Percentiles rank a stretch among this genome's conserved stretches.
phyloP scores from a whole-genome alignment of 1,139 yeast genomes.

The Ashbya aceris region DNA sequence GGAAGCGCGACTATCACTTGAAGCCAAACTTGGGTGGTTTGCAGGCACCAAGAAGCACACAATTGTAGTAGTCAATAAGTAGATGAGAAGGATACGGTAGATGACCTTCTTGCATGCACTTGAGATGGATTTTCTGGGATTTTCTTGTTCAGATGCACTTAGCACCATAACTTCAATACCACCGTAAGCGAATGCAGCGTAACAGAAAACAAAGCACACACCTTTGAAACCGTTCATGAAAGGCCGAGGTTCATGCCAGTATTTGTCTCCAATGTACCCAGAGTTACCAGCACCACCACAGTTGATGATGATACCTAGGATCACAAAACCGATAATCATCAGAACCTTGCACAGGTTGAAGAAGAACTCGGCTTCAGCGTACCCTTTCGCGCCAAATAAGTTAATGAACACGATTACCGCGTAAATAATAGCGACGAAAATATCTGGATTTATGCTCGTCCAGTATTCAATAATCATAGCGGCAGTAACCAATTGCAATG shows the following conservation, averaged over 20 bases:
- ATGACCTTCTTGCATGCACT: conserved; percentile 64
- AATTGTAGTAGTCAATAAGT: conserved; percentile 47
- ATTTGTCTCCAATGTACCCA: conserved; percentile 54
- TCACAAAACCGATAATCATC: conserved; percentile 56
- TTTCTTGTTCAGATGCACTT: conserved; percentile 81
- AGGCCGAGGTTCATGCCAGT: conserved; percentile 60
- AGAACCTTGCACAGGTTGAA: conserved; percentile 49
- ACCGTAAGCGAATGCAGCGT: conserved; percentile 81
- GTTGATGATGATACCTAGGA: conserved; percentile 49
- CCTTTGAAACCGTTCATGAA: conserved; percentile 51
- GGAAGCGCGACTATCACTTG: conserved; percentile 42
- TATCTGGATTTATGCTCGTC: conserved; percentile 58
- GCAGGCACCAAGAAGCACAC: conserved; percentile 61
- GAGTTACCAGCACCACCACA: conserved; percentile 60
- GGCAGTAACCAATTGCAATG: conserved; percentile 71
- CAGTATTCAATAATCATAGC: conserved; percentile 61
- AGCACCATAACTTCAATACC: conserved; percentile 78
- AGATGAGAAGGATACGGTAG: conserved; percentile 57
- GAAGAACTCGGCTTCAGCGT: conserved; percentile 64
- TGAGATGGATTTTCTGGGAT: conserved; percentile 68
- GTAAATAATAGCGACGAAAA: conserved; percentile 59
- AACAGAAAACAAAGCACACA: conserved; percentile 69
- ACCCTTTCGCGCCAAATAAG: conserved; percentile 59
- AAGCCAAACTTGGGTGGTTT: conserved; percentile 37
- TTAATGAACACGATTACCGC: conserved; percentile 47